phyloP scores from a whole-genome alignment of 1,284 basidiomycete species.

The Puccinia brachypodii region DNA sequence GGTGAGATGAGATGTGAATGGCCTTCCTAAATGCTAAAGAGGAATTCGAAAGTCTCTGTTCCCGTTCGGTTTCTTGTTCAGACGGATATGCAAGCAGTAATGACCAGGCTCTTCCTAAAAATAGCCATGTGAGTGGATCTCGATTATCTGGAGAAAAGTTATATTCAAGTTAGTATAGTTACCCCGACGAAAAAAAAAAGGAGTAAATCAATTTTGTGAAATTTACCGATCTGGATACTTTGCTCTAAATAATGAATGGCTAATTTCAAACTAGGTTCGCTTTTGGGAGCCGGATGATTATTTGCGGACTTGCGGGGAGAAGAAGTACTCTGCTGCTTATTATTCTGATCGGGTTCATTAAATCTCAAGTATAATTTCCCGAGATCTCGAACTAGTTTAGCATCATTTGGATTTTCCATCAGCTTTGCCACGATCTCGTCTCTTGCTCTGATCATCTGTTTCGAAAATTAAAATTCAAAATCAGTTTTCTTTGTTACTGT shows the following conservation, averaged over 20 bases:
- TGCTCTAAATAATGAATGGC: slow-evolving; percentile 42
- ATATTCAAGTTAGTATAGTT: not conserved
- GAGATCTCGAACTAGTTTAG: slow-evolving; percentile 20
- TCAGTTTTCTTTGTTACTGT: not conserved
- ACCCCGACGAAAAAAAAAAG: not conserved
- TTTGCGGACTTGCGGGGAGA: not conserved
- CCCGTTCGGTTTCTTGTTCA: not conserved
- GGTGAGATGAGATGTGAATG: slow-evolving; percentile 22
- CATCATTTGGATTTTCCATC: slow-evolving; percentile 24
- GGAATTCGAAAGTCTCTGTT: slow-evolving; percentile 32
- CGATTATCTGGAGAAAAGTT: slow-evolving; percentile 28
- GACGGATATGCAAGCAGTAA: slow-evolving; percentile 19
- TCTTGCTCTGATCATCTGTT: slow-evolving; percentile 26
- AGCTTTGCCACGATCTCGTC: slow-evolving; percentile 30
- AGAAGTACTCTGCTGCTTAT: not conserved
- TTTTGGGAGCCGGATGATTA: not conserved
- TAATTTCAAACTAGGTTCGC: slow-evolving; percentile 40
- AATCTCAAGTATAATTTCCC: slow-evolving; percentile 37
- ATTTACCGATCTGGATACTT: slow-evolving; percentile 36
- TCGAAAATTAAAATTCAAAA: not conserved
- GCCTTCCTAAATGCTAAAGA: slow-evolving; percentile 26
- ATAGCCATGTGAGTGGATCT: slow-evolving; percentile 28
- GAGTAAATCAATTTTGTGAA: not conserved
- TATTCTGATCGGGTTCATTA: slow-evolving; percentile 18
- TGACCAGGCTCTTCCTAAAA: slow-evolving; percentile 36